Evolutionary conservation across 2,329 filamentous ascomycete genomes (phyloP).

Genomic region (Stagonosporopsis rhizophila): DNA sequence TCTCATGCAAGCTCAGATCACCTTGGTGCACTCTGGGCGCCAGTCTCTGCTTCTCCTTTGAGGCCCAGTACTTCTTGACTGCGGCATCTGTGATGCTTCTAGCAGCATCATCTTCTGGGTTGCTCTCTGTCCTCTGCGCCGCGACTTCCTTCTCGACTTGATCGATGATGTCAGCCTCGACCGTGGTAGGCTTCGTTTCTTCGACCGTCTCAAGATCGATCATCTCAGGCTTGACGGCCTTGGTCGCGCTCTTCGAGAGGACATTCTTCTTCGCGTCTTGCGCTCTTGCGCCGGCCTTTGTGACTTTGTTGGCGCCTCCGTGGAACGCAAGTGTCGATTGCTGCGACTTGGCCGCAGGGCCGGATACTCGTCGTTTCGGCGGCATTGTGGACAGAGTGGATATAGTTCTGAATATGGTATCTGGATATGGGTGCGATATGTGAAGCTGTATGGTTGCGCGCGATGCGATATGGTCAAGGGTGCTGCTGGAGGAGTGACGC

Average conservation of each 20-base stretch:
- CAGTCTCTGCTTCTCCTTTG: constrained; percentile 71
- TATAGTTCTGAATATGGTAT: neutral
- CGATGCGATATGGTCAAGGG: constrained; percentile 19
- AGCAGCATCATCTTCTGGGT: constrained; percentile 62
- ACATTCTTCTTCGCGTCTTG: constrained; percentile 50
- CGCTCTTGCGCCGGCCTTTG: constrained; percentile 59
- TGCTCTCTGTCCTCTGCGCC: constrained; percentile 31
- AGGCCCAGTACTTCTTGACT: constrained; percentile 79
- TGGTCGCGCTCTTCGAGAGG: constrained; percentile 41
- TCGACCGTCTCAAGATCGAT: constrained; percentile 31
- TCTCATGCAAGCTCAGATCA: constrained; percentile 75
- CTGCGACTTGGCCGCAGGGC: constrained; percentile 57
- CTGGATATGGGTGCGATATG: neutral
- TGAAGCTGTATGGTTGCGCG: constrained; percentile 9
- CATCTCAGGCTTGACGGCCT: constrained; percentile 36
- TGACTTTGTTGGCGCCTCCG: constrained; percentile 62
- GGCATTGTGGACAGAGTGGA: constrained; percentile 46
- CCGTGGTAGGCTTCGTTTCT: constrained; percentile 45
- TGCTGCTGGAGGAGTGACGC: constrained; percentile 30
- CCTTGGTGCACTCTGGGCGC: constrained; percentile 80
- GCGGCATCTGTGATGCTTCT: constrained; percentile 70
- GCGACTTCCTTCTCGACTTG: constrained; percentile 47
- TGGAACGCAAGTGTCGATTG: constrained; percentile 71
- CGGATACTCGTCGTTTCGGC: constrained; percentile 52
- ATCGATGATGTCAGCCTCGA: constrained; percentile 49